A percentile compares a stretch with the other conserved stretches of the same genome.
phyloP scores from a whole-genome alignment of 2,329 filamentous ascomycete species.

The Sordariomycetes sp. region DNA sequence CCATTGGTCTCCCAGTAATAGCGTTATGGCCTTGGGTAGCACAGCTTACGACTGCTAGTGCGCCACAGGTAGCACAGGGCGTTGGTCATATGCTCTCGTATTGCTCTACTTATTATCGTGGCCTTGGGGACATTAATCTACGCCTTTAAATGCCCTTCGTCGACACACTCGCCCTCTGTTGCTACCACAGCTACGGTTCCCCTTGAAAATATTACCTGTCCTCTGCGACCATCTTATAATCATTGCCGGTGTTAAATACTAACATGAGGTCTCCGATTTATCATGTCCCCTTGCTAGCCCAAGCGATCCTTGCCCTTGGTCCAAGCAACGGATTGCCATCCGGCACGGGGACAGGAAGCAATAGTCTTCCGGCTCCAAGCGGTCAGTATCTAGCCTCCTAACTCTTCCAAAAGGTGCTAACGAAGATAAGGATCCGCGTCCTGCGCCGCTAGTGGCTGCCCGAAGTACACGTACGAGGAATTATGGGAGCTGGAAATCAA shows the following conservation, averaged over 20 bases:
- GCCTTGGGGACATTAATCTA: neutral
- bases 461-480: neutral
- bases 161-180: neutral
- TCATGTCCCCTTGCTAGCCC: too few relatives aligned
- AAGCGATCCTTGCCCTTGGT: too few relatives aligned
- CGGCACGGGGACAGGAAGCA: neutral
- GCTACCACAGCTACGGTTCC: neutral
- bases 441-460: neutral
- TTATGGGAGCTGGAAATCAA: neutral
- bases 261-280: too few relatives aligned
- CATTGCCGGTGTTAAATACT: too few relatives aligned
- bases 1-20: too few relatives aligned
- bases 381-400: too few relatives aligned
- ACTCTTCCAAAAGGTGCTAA: neutral
- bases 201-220: neutral
- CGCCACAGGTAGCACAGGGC: neutral
- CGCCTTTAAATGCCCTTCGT: neutral
- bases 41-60: neutral
- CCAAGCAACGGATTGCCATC: too few relatives aligned
- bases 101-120: neutral
- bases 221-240: neutral
- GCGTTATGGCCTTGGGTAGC: too few relatives aligned
- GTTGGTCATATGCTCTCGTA: neutral
- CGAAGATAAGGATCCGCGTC: neutral
- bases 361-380: neutral